These are phyloP conservation scores for Penicillium expansum DNA, from an alignment of 2,329 filamentous ascomycete genomes.

Conservation along the genomic window DNA sequence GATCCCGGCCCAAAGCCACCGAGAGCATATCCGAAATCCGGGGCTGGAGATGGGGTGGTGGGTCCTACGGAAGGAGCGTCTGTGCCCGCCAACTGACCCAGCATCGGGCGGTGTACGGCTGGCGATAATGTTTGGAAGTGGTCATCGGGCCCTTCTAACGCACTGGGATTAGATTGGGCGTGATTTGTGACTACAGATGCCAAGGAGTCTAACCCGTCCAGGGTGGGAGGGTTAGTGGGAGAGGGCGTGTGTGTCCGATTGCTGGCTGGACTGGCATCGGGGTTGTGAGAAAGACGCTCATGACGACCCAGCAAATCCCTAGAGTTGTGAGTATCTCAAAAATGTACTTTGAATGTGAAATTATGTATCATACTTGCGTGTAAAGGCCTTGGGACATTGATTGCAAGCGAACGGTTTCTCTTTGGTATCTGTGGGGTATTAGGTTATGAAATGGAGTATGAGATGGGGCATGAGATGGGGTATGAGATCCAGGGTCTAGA, in stretches of 20 bases:
- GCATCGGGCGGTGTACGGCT: slow-evolving; percentile 14
- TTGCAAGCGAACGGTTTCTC: slow-evolving; percentile 34
- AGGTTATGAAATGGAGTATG: slow-evolving; percentile 4
- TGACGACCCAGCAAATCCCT: slow-evolving; percentile 35
- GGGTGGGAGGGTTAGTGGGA: slow-evolving; percentile 15
- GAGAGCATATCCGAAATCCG: slow-evolving; percentile 25
- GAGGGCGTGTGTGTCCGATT: slow-evolving; percentile 19
- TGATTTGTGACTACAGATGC: slow-evolving; percentile 30
- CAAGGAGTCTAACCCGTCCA: slow-evolving; percentile 30
- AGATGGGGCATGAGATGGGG: slow-evolving; percentile 7
- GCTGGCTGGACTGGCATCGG: slow-evolving; percentile 11
- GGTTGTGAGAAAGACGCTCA: slow-evolving; percentile 30
- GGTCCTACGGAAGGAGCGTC: slow-evolving; percentile 16
- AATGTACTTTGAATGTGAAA: background rate
- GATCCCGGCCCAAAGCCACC: slow-evolving; percentile 12
- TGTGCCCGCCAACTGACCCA: slow-evolving; percentile 10
- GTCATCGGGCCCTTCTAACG: slow-evolving; percentile 11
- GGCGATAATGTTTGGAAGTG: slow-evolving; percentile 10
- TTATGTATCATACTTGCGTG: slow-evolving; percentile 31
- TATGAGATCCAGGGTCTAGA: background rate
- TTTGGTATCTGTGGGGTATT: slow-evolving; percentile 30
- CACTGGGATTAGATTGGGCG: slow-evolving; percentile 11
- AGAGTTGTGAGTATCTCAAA: slow-evolving; percentile 2
- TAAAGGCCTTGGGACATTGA: slow-evolving; percentile 36
- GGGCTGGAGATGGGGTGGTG: slow-evolving; percentile 23